These are phyloP conservation scores for Catharanthus roseus DNA, from an alignment of 257 asterid genomes.

Conservation along the genomic window DNA sequence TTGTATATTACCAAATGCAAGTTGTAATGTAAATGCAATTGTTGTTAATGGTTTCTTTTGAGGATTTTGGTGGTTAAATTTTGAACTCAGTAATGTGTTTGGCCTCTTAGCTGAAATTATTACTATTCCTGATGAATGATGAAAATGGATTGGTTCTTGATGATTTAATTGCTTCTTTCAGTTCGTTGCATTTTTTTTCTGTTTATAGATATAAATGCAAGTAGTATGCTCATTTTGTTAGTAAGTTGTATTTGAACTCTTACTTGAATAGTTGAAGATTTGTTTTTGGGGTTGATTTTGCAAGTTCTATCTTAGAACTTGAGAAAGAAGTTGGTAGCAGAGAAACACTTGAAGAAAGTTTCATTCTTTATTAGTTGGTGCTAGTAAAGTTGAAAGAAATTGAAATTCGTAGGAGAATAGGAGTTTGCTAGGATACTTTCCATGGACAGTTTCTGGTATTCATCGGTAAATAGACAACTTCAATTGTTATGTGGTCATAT, in stretches of 20 bases:
- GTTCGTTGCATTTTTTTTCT: neutral
- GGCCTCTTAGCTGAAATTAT: neutral
- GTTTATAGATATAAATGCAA: neutral
- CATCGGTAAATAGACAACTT: neutral
- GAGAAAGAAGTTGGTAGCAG: neutral
- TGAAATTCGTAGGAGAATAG: neutral
- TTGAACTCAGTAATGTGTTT: neutral
- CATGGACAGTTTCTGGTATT: neutral
- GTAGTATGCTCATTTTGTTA: neutral
- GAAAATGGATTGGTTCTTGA: constrained; percentile 7
- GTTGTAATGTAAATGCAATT: neutral
- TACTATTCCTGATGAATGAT: neutral
- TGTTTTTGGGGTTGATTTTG: neutral
- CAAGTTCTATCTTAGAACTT: neutral
- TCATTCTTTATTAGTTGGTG: neutral
- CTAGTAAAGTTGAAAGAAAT: neutral
- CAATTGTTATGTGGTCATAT: neutral
- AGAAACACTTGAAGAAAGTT: neutral
- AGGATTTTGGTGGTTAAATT: neutral
- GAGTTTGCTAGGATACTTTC: neutral
- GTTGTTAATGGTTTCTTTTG: neutral
- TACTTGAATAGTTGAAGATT: neutral
- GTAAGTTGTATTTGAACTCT: neutral
- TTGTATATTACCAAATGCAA: too few relatives aligned
- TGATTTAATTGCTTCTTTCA: neutral